phyloP scores from a whole-genome alignment of 179 eudicot genomes.

The Pouteria campechiana region DNA sequence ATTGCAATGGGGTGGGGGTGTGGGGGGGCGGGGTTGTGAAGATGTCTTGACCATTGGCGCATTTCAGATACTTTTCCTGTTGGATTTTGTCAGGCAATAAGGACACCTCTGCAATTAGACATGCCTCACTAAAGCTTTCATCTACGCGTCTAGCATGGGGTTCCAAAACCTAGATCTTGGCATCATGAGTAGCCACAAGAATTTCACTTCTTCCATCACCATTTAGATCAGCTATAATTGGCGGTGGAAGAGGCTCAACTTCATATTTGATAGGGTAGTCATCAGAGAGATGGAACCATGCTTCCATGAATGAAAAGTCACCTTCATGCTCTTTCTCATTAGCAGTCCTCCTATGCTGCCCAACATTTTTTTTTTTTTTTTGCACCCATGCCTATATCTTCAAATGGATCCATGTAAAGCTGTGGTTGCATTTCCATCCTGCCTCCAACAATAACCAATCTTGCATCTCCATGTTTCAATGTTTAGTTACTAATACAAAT shows the following conservation, averaged over 20 bases:
- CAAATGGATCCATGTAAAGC: slow-evolving; percentile 87
- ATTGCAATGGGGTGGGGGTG: too few relatives aligned
- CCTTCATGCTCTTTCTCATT: slow-evolving; percentile 71
- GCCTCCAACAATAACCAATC: slow-evolving; percentile 86
- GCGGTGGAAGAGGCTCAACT: slow-evolving; percentile 47
- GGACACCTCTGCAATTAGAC: slow-evolving; percentile 34
- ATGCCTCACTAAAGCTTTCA: slow-evolving; percentile 40
- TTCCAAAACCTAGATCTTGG: slow-evolving; percentile 44
- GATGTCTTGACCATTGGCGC: too few relatives aligned
- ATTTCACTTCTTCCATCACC: slow-evolving; percentile 39
- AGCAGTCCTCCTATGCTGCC: slow-evolving; percentile 94
- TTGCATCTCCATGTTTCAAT: slow-evolving; percentile 95
- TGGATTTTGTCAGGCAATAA: slow-evolving; percentile 48
- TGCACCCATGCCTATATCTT: slow-evolving; percentile 60
- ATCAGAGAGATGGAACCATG: slow-evolving; percentile 43
- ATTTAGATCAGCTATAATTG: slow-evolving; percentile 35
- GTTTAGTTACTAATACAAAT: slow-evolving; percentile 87
- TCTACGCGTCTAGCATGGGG: slow-evolving; percentile 36
- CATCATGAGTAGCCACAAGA: slow-evolving; percentile 42
- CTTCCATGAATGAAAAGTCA: slow-evolving; percentile 36
- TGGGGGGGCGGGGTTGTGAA: too few relatives aligned
- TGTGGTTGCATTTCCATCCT: slow-evolving; percentile 97
- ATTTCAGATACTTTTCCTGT: too few relatives aligned
- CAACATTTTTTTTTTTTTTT: slow-evolving; percentile 56
- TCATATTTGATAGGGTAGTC: slow-evolving; percentile 45